A percentile compares a stretch with the other conserved stretches of the same genome.
These are phyloP conservation scores for Ajuga reptans DNA, from an alignment of 305 asterid species.

Conservation along the genomic window DNA sequence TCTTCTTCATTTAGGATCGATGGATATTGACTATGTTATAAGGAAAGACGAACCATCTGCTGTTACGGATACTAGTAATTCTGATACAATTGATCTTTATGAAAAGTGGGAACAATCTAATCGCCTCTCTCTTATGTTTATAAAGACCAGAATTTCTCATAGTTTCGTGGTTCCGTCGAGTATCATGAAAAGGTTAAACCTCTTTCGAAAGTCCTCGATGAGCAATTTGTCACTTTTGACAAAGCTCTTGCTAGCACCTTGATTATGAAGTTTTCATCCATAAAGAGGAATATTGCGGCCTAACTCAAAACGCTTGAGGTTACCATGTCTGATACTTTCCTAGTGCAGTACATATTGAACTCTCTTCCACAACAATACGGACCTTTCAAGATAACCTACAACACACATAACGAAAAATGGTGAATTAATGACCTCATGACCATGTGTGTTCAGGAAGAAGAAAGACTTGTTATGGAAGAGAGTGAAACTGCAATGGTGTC, in stretches of 20 bases:
- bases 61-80: too few relatives aligned
- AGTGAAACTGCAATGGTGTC: too few relatives aligned
- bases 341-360: neutral
- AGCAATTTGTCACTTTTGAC: neutral
- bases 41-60: neutral
- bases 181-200: neutral
- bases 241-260: neutral
- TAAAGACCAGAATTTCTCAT: neutral
- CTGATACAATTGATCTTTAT: neutral
- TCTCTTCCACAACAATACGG: neutral
- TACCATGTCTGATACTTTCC: neutral
- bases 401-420: neutral
- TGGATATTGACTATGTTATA: neutral
- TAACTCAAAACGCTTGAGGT: neutral
- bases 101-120: neutral
- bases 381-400: neutral
- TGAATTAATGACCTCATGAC: neutral
- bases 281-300: neutral
- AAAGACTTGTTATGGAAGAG: too few relatives aligned
- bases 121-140: neutral
- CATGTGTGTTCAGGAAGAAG: neutral
- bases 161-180: neutral
- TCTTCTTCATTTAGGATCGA: neutral
- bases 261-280: neutral
- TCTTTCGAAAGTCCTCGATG: neutral